phyloP scores from a whole-genome alignment of 2,329 filamentous ascomycete genomes.

The Bipolaris zeicola region DNA sequence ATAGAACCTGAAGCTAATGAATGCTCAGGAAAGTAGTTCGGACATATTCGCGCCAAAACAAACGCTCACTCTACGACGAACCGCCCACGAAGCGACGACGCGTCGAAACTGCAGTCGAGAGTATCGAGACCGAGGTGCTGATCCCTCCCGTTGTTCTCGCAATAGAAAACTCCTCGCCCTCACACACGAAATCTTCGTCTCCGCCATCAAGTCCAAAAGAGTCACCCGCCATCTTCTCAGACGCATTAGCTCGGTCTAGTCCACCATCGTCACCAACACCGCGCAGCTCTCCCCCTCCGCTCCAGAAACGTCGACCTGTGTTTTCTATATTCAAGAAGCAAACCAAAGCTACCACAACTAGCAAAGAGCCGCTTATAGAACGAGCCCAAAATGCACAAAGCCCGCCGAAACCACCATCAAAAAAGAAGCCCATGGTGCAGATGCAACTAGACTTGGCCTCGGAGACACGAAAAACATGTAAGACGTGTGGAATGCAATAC shows the following conservation, averaged over 20 bases:
- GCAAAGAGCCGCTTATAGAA: conserved; percentile 32
- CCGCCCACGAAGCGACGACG: conserved; percentile 46
- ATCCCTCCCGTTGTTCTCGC: conserved; percentile 9
- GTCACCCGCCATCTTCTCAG: conserved; percentile 48
- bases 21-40: conserved; percentile 34
- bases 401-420: conserved; percentile 33
- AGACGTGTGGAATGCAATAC: conserved; percentile 69
- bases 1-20: conserved; percentile 20
- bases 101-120: conserved; percentile 29
- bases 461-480: conserved; percentile 62
- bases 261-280: conserved; percentile 41
- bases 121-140: conserved; percentile 8
- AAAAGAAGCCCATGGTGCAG: conserved; percentile 56
- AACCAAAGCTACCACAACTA: conserved; percentile 15
- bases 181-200: conserved; percentile 18
- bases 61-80: conserved; percentile 37
- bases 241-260: conserved; percentile 43
- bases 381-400: conserved; percentile 43
- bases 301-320: conserved; percentile 51
- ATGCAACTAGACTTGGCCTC: conserved; percentile 66
- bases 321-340: conserved; percentile 54
- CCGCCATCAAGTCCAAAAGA: conserved; percentile 42
- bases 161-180: conserved; percentile 6
- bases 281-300: conserved; percentile 31
- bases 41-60: conserved; percentile 47